Conservation (phyloP, 306 rosid genomes). For the Fragaria nilgerrensis region DNA sequence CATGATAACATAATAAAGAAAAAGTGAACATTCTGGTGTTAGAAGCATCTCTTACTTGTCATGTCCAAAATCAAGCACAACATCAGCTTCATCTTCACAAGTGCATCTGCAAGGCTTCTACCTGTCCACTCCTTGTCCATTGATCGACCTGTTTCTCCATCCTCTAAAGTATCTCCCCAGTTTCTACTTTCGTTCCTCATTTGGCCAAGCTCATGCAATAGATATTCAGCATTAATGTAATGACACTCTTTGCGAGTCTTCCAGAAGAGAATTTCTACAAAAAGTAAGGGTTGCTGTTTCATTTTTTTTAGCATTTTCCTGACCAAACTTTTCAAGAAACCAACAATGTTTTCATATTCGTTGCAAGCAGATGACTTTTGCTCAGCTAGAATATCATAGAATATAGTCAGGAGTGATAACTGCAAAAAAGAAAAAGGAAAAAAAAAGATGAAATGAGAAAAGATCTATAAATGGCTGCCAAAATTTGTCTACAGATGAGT, state of each 20-base stretch:
- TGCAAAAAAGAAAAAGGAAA: conserved; percentile 33
- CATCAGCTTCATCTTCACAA: conserved; percentile 97
- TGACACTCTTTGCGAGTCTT: conserved; percentile 92
- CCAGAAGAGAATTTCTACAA: conserved; percentile 90
- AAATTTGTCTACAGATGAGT: conserved; percentile 19
- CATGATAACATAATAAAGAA: conserved; percentile 10
- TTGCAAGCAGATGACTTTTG: conserved; percentile 68
- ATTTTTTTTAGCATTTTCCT: conserved; percentile 84
- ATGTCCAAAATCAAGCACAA: conserved; percentile 55
- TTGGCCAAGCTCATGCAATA: conserved; percentile 76
- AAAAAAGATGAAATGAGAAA: conserved; percentile 15
- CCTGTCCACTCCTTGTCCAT: conserved; percentile 45
- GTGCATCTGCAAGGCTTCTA: conserved; percentile 89
- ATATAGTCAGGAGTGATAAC: conserved; percentile 74
- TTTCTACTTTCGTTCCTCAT: conserved; percentile 51
- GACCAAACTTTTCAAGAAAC: conserved; percentile 62
- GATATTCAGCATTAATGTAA: conserved; percentile 76
- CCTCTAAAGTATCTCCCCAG: conserved; percentile 43
- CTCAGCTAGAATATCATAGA: conserved; percentile 72
- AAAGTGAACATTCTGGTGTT: conserved; percentile 10
- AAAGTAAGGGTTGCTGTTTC: conserved; percentile 84
- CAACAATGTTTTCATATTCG: conserved; percentile 57
- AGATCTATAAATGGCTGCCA: conserved; percentile 9
- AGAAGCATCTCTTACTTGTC: conserved; percentile 50
- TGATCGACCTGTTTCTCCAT: conserved; percentile 50